Percentiles rank a stretch among this genome's conserved stretches.
Conservation (phyloP, 306 rosid genomes). For the Rubus parviflorus region DNA sequence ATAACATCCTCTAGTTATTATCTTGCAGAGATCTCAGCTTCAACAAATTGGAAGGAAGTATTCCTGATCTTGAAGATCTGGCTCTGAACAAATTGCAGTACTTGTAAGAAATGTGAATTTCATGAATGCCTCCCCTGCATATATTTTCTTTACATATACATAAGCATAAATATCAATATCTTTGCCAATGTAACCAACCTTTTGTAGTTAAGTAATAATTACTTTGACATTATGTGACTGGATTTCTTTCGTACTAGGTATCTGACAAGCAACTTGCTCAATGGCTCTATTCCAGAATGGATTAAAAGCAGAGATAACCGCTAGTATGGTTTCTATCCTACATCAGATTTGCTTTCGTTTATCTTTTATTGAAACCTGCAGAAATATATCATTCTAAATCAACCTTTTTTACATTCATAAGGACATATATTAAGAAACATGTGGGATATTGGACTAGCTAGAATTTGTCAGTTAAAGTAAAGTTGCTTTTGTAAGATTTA, state of each 20-base stretch:
- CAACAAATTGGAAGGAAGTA: conserved; percentile 20
- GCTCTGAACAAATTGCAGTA: background rate
- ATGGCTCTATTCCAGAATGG: conserved; percentile 15
- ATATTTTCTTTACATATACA: background rate
- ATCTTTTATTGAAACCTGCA: background rate
- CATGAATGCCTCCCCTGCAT: background rate
- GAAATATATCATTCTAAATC: too few relatives aligned
- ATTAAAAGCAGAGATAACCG: background rate
- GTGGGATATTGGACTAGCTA: background rate
- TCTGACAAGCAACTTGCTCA: conserved; percentile 25
- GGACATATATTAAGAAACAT: background rate
- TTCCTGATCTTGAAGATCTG: background rate
- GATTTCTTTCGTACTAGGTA: background rate
- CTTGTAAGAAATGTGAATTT: conserved; percentile 21
- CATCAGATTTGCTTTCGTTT: background rate
- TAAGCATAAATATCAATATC: background rate
- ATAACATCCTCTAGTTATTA: background rate
- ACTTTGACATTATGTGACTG: background rate
- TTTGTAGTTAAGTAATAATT: background rate
- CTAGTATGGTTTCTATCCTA: background rate
- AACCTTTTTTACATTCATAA: background rate
- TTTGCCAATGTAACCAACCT: background rate
- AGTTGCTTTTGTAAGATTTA: too few relatives aligned
- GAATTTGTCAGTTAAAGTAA: too few relatives aligned
- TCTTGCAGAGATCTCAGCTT: conserved; percentile 34